Base-by-base conservation (phyloP, 768 basidiomycete species). In the Hericium erinaceus region DNA sequence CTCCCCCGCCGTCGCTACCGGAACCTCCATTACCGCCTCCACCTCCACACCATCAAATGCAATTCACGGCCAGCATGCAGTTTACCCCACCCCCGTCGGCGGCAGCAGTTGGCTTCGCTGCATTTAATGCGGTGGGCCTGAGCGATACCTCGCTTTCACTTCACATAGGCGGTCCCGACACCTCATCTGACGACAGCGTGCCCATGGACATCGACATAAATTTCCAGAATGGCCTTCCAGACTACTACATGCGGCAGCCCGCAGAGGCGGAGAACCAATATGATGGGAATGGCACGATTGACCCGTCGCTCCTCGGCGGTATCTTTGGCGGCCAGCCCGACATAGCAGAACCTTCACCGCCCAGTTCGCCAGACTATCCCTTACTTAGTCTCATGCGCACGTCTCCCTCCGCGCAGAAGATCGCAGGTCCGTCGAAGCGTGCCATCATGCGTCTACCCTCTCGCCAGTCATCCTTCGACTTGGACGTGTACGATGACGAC, bases 241-340 rank as follows among this genome's bases (percentile, higher is more conserved):
- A 16, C 41, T 46, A 7, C 41, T 16, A 46, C 20, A 6, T 13
- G 48, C 13, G 2, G 49, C 18, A 24, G 24, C 24, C 49, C 9
- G 49, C n/a, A 8, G n/a, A 24, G 10, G 15, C 7, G 49, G 40
- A 22, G 12, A 22, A 38, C 5, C 59, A 60, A 33, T 50, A 57
- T 13, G 39, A 37, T 8, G 61, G 61, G 1, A 46, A 60, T 6
- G 58, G 61, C 11, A 62, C 61, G 39, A 62, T 62, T 20, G 59
- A 58, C 39, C 61, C 61, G 1, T 57, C 61, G 3, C 37, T 62
- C 2, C 61, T 62, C 6, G 54, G 56, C 20, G 49, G 58, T 15
- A 28, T 50, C 18, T 24, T 50, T 24, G 24, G 24, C 49, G 41
- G 20, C 41, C 20, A 20, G 15, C 41, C 41, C 3, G 41, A 5